Evolutionary conservation across 495 filamentous ascomycete species (phyloP).

Genomic region (Oidiodendron maius): DNA sequence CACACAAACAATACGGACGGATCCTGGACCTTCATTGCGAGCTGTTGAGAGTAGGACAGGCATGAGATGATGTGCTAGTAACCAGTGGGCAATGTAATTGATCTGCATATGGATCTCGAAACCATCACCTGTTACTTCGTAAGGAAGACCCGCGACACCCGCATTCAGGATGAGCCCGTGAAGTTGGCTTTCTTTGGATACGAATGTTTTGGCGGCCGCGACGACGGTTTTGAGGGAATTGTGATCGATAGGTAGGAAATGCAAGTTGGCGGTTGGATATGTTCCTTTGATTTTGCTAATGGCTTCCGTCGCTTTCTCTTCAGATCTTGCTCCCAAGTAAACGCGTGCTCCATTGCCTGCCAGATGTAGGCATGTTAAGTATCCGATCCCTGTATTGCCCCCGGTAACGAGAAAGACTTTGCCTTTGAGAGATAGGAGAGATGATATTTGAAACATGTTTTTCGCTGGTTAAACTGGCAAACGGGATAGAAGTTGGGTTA

Average conservation of each 20-base stretch:
- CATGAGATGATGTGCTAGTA: slow-evolving; percentile 36
- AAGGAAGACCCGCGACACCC: slow-evolving; percentile 13
- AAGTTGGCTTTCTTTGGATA: slow-evolving; percentile 5
- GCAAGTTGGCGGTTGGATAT: background rate
- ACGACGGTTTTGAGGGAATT: background rate
- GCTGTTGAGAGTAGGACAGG: slow-evolving; percentile 32
- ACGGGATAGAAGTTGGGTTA: background rate
- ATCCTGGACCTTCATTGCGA: background rate
- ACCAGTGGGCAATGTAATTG: slow-evolving; percentile 43
- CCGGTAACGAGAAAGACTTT: slow-evolving; percentile 60
- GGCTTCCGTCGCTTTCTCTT: background rate
- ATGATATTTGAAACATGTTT: slow-evolving; percentile 28
- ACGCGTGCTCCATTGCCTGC: background rate
- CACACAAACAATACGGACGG: slow-evolving; percentile 17
- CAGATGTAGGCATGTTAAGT: background rate
- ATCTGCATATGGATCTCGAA: slow-evolving; percentile 45
- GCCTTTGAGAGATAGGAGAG: slow-evolving; percentile 42
- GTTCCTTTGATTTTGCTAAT: background rate
- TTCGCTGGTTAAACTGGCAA: background rate
- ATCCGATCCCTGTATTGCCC: slow-evolving; percentile 32
- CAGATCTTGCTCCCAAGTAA: background rate
- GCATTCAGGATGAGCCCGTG: slow-evolving; percentile 22
- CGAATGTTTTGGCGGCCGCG: background rate
- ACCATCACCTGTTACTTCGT: slow-evolving; percentile 19
- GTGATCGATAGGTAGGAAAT: background rate